These are phyloP conservation scores for Hymenotorrendiella dingleyae DNA, from an alignment of 2,329 filamentous ascomycete species.

Conservation along the genomic window DNA sequence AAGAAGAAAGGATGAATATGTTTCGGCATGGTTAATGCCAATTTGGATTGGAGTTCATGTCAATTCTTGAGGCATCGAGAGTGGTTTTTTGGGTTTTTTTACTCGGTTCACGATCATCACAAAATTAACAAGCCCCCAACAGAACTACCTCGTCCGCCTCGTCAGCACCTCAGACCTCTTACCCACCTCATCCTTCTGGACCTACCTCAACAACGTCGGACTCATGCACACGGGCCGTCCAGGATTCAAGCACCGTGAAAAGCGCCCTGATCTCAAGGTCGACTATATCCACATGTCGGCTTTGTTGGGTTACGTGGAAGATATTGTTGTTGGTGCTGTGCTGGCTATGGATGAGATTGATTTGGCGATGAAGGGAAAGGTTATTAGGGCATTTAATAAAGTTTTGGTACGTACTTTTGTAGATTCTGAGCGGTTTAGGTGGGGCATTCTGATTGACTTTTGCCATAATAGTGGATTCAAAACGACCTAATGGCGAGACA, in stretches of 20 bases:
- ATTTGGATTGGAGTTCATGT: too few species aligned
- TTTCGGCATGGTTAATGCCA: too few species aligned
- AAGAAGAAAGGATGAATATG: too few species aligned
- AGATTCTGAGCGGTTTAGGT: not conserved
- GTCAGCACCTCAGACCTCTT: slow-evolving; percentile 57
- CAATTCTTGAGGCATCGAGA: too few species aligned
- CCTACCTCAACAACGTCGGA: slow-evolving; percentile 78
- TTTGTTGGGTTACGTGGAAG: slow-evolving; percentile 69
- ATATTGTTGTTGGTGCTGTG: slow-evolving; percentile 71
- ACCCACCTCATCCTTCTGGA: slow-evolving; percentile 72
- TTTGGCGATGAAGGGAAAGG: slow-evolving; percentile 62
- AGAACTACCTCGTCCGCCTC: slow-evolving; percentile 69
- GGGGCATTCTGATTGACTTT: too few species aligned
- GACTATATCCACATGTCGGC: slow-evolving; percentile 76
- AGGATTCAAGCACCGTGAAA: slow-evolving; percentile 56
- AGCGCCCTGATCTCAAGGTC: slow-evolving; percentile 50
- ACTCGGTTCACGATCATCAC: too few species aligned
- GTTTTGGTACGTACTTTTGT: too few species aligned
- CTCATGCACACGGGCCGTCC: slow-evolving; percentile 74
- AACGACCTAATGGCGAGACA: slow-evolving; percentile 83
- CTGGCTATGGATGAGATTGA: slow-evolving; percentile 54
- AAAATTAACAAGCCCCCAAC: not conserved
- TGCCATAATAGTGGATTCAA: slow-evolving; percentile 85
- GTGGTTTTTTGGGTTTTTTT: too few species aligned
- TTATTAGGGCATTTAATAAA: slow-evolving; percentile 72